phyloP scores from a whole-genome alignment of 768 basidiomycete species.

The Symmetrospora coprosmae region DNA sequence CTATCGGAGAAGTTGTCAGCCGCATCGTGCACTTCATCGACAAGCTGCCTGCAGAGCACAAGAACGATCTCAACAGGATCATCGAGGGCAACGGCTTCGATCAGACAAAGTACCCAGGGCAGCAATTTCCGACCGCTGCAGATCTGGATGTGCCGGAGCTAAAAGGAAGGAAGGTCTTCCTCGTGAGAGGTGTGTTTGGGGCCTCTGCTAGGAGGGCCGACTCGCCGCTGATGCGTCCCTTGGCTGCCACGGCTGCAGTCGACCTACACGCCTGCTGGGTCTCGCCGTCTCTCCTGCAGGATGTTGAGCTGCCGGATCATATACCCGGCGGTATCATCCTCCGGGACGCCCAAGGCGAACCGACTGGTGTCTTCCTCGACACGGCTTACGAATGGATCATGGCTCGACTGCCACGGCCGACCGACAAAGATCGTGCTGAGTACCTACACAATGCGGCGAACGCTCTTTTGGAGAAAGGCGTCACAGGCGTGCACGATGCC shows the following conservation, averaged over 20 bases:
- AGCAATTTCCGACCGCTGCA: conserved; percentile 60
- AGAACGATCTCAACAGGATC: conserved; percentile 49
- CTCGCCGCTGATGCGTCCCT: neutral
- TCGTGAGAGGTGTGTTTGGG: conserved; percentile 42
- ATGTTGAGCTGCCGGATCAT: conserved; percentile 44
- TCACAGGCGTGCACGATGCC: conserved; percentile 83
- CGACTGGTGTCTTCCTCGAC: conserved; percentile 73
- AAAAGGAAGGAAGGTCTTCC: conserved; percentile 53
- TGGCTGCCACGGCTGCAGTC: conserved; percentile 36
- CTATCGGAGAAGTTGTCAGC: conserved; percentile 48
- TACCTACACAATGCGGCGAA: conserved; percentile 53
- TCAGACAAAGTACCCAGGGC: conserved; percentile 48
- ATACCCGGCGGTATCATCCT: conserved; percentile 66
- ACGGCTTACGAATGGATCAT: conserved; percentile 44
- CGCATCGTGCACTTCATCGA: conserved; percentile 50
- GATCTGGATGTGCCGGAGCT: conserved; percentile 41
- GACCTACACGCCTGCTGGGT: conserved; percentile 83
- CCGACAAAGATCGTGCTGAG: conserved; percentile 46
- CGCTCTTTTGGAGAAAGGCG: conserved; percentile 60
- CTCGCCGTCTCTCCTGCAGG: conserved; percentile 53
- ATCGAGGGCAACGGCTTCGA: conserved; percentile 87
- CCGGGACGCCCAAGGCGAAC: conserved; percentile 49
- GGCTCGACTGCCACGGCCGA: conserved; percentile 45
- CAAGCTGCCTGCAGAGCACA: conserved; percentile 45
- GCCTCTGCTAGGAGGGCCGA: neutral